Evolutionary conservation across 2,329 filamentous ascomycete species (phyloP).

Genomic region (Penicillium sp.): DNA sequence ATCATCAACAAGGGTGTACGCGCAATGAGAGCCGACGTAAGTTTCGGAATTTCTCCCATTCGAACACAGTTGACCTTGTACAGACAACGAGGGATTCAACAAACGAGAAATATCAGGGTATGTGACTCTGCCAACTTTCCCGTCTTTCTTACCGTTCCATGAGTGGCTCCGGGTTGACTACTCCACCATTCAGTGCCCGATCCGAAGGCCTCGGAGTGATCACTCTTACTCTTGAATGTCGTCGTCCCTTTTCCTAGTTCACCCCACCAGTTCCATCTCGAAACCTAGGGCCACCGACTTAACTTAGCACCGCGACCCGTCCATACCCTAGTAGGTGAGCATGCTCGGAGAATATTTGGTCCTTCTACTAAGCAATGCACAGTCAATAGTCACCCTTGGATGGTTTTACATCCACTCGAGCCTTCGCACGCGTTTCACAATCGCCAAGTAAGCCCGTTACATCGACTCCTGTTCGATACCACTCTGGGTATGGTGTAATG

Average conservation of each 20-base stretch:
- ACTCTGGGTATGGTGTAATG: not conserved
- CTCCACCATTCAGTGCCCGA: not conserved
- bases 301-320: not conserved
- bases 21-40: not conserved
- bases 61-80: not conserved
- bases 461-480: not conserved
- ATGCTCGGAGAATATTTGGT: not conserved
- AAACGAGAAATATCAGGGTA: not conserved
- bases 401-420: not conserved
- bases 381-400: not conserved
- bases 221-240: not conserved
- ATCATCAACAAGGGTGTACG: not conserved
- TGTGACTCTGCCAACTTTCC: not conserved
- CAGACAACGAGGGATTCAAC: not conserved
- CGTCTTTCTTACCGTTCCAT: not conserved
- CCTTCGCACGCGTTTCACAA: not conserved
- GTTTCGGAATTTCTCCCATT: not conserved
- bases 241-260: not conserved
- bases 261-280: not conserved
- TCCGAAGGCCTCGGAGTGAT: not conserved
- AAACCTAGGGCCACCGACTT: not conserved
- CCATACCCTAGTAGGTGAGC: not conserved
- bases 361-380: not conserved
- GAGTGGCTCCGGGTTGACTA: not conserved
- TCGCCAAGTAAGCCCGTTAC: not conserved